Base-by-base conservation (phyloP, 768 basidiomycete genomes). In the Mycena metata region DNA sequence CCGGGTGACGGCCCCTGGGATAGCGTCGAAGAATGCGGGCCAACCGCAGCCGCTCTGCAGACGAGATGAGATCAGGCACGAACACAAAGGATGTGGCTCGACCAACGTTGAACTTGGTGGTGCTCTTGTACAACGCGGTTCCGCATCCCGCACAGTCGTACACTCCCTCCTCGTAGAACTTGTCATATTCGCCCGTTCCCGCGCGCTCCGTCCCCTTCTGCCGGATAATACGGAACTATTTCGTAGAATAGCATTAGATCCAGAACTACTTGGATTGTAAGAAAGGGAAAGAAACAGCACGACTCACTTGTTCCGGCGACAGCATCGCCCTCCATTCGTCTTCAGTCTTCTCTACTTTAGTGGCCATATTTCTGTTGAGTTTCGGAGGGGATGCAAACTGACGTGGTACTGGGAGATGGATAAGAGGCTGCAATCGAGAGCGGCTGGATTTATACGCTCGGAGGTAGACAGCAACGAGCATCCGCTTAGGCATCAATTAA, bases 11-110 rank as follows among this genome's bases (percentile, higher is more conserved):
- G 96, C 95, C 39, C 96, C 96, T 8, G 96, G 96, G 69, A 97
- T 88, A 10, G 96, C 95, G 76, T 97, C 96, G 76, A 92, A 98
- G 86, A 98, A 98, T 1, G 96, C 95, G n/a, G 96, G 96, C 96
- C 96, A 98, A 24, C 96, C 96, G 74, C 95, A 97, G 10, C 95
- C 95, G 66, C 94, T 96, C 86, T 86, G 60, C 19, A 51, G 49
- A 36, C 13, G 16, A 41, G 52, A 17, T 23, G 15, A 50, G 41
- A 60, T n/a, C n/a, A n/a, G 5, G 58, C 13, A 41, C 5, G 13
- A 11, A 30, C 45, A 42, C 21, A 15, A 13, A 24, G 60, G 12
- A 43, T 11, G 36, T 47, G 62, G 17, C 33, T 54, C 43, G 57
- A 75, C 83, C 35, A 45, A 87, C 86, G 73, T 92, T 86, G 80